Percentiles rank a stretch among this genome's conserved stretches.
Conservation (phyloP, 306 rosid species). For the Lagenaria siceraria region DNA sequence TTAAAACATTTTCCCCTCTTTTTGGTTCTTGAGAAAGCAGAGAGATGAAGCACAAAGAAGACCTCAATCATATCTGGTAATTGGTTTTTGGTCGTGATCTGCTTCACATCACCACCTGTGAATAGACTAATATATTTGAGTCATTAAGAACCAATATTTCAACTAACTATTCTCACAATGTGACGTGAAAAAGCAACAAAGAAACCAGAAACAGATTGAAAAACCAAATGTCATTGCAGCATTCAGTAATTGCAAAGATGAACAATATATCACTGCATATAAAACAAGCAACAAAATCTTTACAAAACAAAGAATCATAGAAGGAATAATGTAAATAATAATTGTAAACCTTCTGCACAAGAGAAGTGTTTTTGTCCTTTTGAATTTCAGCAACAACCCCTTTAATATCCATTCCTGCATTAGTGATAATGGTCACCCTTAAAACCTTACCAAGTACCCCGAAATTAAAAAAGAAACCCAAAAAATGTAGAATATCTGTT, state of each 20-base stretch:
- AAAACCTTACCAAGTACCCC: constrained; percentile 38
- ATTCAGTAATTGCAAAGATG: constrained; percentile 9
- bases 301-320: constrained; percentile 25
- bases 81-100: constrained; percentile 51
- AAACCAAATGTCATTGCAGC: constrained; percentile 7
- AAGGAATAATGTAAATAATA: constrained; percentile 7
- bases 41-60: constrained; percentile 32
- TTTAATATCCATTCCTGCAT: constrained; percentile 99
- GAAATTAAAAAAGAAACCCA: constrained; percentile 20
- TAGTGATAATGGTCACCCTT: constrained; percentile 51
- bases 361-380: constrained; percentile 89
- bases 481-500: constrained; percentile 2
- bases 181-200: constrained; percentile 5
- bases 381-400: constrained; percentile 98
- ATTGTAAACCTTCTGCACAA: constrained; percentile 68
- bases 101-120: constrained; percentile 99
- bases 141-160: constrained; percentile 20
- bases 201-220: constrained; percentile 3
- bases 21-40: background rate
- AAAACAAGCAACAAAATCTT: constrained; percentile 10
- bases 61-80: constrained; percentile 87
- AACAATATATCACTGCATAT: constrained; percentile 14
- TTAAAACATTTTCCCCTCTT: background rate
- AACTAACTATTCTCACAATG: background rate
- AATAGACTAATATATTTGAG: constrained; percentile 46